phyloP scores from a whole-genome alignment of 208 protist species.

The Angomonas desouzai region DNA sequence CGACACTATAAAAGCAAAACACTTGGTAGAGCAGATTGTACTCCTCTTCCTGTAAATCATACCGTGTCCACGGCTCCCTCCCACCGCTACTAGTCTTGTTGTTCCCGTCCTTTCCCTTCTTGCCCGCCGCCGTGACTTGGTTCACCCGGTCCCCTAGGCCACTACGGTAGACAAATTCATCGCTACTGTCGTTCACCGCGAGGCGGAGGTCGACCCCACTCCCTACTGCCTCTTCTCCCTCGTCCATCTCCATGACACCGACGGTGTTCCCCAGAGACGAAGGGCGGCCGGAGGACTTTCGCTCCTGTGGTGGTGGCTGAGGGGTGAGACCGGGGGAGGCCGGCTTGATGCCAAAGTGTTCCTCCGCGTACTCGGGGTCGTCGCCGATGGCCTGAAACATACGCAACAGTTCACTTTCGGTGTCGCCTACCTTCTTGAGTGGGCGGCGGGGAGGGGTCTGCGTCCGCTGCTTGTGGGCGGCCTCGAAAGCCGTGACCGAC shows the following conservation, averaged over 20 bases:
- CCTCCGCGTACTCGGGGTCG: conserved; percentile 9
- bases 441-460: neutral
- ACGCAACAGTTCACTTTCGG: conserved; percentile 15
- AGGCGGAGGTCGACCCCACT: too few species aligned
- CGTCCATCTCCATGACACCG: neutral
- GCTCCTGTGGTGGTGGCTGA: neutral
- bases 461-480: neutral
- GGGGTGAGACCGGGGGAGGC: neutral
- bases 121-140: neutral
- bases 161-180: neutral
- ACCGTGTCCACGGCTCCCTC: neutral
- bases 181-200: neutral
- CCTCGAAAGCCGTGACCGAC: neutral
- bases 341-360: too few species aligned
- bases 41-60: conserved; percentile 1
- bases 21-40: conserved; percentile 3
- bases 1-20: neutral
- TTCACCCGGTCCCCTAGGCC: neutral
- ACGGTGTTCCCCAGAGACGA: neutral
- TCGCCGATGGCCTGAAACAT: conserved; percentile 17
- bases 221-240: too few species aligned
- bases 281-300: neutral
- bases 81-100: neutral
- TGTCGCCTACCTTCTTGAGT: conserved; percentile 1
- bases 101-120: neutral